A percentile compares a stretch with the other conserved stretches of the same genome.
These are phyloP conservation scores for Carallia brachiata DNA, from an alignment of 345 rosid species.

Conservation along the genomic window DNA sequence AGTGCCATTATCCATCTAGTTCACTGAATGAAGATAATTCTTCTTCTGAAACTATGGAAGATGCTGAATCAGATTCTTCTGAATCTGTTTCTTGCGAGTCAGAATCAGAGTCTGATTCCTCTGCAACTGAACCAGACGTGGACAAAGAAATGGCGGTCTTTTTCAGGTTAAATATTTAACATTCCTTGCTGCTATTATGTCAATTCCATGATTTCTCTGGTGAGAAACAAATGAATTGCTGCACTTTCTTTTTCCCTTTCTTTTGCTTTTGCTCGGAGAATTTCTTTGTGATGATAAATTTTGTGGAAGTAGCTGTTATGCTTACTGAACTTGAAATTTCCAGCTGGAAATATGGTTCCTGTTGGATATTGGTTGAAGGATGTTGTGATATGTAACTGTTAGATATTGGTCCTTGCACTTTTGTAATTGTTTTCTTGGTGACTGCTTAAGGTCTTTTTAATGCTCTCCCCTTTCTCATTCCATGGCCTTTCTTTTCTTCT, in stretches of 20 bases:
- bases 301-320: too few species aligned
- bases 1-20: constrained; percentile 38
- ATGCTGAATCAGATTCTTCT: constrained; percentile 53
- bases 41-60: constrained; percentile 56
- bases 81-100: constrained; percentile 48
- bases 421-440: too few species aligned
- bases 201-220: neutral
- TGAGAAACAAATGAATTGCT: constrained; percentile 1
- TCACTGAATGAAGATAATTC: constrained; percentile 42
- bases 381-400: too few species aligned
- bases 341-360: too few species aligned
- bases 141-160: constrained; percentile 58
- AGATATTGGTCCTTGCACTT: too few species aligned
- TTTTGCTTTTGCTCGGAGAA: neutral
- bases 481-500: too few species aligned
- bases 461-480: too few species aligned
- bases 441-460: too few species aligned
- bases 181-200: constrained; percentile 1
- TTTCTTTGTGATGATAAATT: neutral
- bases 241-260: neutral
- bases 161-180: constrained; percentile 53
- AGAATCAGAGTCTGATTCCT: constrained; percentile 65
- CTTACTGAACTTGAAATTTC: too few species aligned
- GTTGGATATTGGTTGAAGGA: too few species aligned
- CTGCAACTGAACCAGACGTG: constrained; percentile 80